A percentile compares a stretch with the other conserved stretches of the same genome.
Evolutionary conservation across 805 yeast genomes (phyloP).

Genomic region (Spathaspora gorwiae): DNA sequence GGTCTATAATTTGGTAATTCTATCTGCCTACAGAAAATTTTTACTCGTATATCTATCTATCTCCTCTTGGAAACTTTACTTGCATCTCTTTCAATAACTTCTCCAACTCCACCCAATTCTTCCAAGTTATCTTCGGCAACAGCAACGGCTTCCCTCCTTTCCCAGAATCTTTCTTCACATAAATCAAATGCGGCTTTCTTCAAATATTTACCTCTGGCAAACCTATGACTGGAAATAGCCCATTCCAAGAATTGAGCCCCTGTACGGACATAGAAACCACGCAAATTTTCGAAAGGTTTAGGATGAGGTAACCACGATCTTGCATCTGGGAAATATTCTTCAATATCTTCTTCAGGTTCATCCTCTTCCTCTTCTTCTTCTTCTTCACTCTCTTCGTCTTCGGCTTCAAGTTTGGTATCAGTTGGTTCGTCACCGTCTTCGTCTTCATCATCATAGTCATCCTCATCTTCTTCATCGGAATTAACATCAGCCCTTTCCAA

Average conservation of each 20-base stretch:
- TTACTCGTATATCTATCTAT: slow-evolving; percentile 16
- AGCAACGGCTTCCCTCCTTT: slow-evolving; percentile 89
- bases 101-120: slow-evolving; percentile 88
- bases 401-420: slow-evolving; percentile 45
- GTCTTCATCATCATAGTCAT: slow-evolving; percentile 56
- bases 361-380: slow-evolving; percentile 68
- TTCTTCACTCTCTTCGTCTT: slow-evolving; percentile 40
- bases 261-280: slow-evolving; percentile 80
- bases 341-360: slow-evolving; percentile 55
- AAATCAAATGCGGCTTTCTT: slow-evolving; percentile 86
- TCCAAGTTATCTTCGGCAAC: slow-evolving; percentile 84
- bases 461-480: slow-evolving; percentile 58
- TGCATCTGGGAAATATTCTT: slow-evolving; percentile 77
- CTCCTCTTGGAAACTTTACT: slow-evolving; percentile 51
- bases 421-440: slow-evolving; percentile 58
- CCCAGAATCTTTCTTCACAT: slow-evolving; percentile 98
- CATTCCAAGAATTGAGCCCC: slow-evolving; percentile 87
- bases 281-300: slow-evolving; percentile 79
- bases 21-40: background rate
- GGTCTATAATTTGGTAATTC: background rate
- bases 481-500: slow-evolving; percentile 48
- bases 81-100: slow-evolving; percentile 71
- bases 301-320: slow-evolving; percentile 98
- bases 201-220: slow-evolving; percentile 83
- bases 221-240: slow-evolving; percentile 84